Conservation (phyloP, 1,139 yeast species). For the Sugiyamaella novakii region DNA sequence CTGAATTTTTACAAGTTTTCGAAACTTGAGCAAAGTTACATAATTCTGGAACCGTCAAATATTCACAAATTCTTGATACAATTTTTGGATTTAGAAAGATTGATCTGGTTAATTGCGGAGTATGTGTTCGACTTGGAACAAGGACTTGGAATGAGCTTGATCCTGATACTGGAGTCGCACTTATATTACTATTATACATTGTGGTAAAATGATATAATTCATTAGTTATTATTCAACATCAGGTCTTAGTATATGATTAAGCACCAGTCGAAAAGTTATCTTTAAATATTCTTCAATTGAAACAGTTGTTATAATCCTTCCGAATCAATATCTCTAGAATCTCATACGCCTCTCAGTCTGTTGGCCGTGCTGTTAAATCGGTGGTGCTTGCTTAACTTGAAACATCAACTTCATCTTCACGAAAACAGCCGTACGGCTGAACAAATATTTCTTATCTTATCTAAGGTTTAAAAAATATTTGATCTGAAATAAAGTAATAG, state of each 20-base stretch:
- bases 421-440: slow-evolving; percentile 10
- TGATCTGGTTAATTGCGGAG: slow-evolving; percentile 4
- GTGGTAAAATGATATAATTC: too few relatives aligned
- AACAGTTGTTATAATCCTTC: too few relatives aligned
- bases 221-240: too few relatives aligned
- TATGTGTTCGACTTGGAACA: slow-evolving; percentile 5
- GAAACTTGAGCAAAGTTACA: slow-evolving; percentile 40
- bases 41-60: slow-evolving; percentile 36
- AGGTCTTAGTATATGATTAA: too few relatives aligned
- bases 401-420: slow-evolving; percentile 10
- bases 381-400: slow-evolving; percentile 2
- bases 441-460: slow-evolving; percentile 9
- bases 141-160: slow-evolving; percentile 7
- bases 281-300: too few relatives aligned
- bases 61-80: slow-evolving; percentile 22
- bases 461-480: slow-evolving; percentile 6
- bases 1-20: slow-evolving; percentile 42
- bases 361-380: too few relatives aligned
- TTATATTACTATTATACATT: not conserved
- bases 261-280: too few relatives aligned
- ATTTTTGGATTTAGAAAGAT: slow-evolving; percentile 3
- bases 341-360: too few relatives aligned
- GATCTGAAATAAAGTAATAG: too few relatives aligned
- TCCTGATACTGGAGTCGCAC: not conserved
- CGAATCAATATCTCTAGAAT: too few relatives aligned